A percentile compares a stretch with the other conserved stretches of the same genome.
These are phyloP conservation scores for Rhodotorula mucilaginosa DNA, from an alignment of 1,284 basidiomycete species.

Conservation along the genomic window DNA sequence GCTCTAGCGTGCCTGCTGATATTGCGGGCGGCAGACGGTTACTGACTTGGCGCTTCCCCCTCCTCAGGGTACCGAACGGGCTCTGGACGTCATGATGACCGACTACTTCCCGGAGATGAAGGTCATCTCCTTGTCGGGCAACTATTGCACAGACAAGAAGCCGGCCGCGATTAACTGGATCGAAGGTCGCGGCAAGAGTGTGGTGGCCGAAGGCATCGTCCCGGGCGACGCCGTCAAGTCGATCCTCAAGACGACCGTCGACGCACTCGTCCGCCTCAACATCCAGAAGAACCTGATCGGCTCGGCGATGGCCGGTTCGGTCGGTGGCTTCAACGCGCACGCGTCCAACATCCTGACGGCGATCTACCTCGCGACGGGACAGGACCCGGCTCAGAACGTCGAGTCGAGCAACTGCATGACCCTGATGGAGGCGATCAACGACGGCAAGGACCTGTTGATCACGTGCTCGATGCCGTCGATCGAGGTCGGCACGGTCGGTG, in stretches of 20 bases:
- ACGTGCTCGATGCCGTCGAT: conserved; percentile 93
- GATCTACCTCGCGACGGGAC: conserved; percentile 92
- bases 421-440: conserved; percentile 94
- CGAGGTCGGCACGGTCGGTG: conserved; percentile 94
- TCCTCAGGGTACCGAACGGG: conserved; percentile 81
- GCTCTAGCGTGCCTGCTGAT: conserved; percentile 21
- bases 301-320: conserved; percentile 93
- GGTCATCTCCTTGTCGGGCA: conserved; percentile 89
- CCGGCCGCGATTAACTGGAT: conserved; percentile 99
- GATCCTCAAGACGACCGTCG: conserved; percentile 94
- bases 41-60: background rate
- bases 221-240: conserved; percentile 82
- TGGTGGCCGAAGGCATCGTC: conserved; percentile 92
- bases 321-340: conserved; percentile 98
- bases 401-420: conserved; percentile 99
- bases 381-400: conserved; percentile 98
- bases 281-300: conserved; percentile 97
- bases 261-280: conserved; percentile 86
- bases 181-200: conserved; percentile 94
- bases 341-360: conserved; percentile 97
- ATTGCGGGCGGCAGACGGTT: background rate
- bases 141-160: conserved; percentile 99
- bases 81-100: conserved; percentile 71
- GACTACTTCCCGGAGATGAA: conserved; percentile 87
- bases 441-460: conserved; percentile 84